These are phyloP conservation scores for Eimeria praecox DNA, from an alignment of 169 alveolate genomes.

Conservation along the genomic window DNA sequence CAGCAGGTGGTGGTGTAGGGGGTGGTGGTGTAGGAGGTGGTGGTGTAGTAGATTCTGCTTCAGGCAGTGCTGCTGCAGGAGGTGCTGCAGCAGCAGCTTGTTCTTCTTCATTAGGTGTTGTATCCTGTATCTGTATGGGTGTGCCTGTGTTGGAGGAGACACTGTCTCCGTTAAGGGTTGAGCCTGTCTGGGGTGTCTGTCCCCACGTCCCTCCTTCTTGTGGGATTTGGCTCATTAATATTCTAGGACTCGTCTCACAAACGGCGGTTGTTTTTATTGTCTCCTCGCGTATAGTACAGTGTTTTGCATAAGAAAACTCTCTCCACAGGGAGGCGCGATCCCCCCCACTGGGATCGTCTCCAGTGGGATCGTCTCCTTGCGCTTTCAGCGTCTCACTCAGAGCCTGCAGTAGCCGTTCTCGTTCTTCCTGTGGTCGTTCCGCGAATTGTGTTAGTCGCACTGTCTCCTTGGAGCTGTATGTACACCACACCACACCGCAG, in stretches of 20 bases:
- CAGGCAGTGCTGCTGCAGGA: not conserved
- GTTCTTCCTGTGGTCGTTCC: conserved; percentile 2
- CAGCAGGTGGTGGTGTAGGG: not conserved
- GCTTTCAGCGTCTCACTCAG: not conserved
- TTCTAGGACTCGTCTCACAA: not conserved
- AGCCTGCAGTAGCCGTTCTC: conserved; percentile 34
- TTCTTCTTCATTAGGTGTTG: not conserved
- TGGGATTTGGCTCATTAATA: not conserved
- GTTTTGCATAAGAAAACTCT: not conserved
- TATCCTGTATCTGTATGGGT: not conserved
- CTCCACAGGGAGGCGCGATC: not conserved
- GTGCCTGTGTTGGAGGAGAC: not conserved
- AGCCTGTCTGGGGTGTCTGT: not conserved
- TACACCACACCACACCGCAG: not conserved
- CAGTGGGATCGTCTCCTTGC: not conserved
- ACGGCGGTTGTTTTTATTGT: not conserved
- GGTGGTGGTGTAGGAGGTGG: not conserved
- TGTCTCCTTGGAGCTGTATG: not conserved
- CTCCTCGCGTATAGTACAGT: conserved; percentile 33
- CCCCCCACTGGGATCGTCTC: not conserved
- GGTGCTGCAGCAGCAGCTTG: not conserved
- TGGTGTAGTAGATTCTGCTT: not conserved
- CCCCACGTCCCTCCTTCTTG: not conserved
- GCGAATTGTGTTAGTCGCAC: conserved; percentile 17
- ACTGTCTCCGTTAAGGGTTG: not conserved